These are phyloP conservation scores for Eruca vesicaria DNA, from an alignment of 441 rosid species.

Conservation along the genomic window DNA sequence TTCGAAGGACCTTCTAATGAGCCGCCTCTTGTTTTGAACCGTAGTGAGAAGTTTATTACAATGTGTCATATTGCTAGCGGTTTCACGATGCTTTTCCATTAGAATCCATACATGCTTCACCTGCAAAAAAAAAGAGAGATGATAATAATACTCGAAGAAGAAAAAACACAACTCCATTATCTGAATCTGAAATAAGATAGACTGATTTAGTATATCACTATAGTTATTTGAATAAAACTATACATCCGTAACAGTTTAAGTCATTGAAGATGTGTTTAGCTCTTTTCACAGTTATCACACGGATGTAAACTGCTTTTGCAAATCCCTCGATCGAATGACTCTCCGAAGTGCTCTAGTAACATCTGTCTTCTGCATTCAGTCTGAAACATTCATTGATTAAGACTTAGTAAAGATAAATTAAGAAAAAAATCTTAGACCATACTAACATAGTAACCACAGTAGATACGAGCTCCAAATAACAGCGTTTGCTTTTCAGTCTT, in stretches of 20 bases:
- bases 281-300: slow-evolving; percentile 81
- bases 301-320: slow-evolving; percentile 75
- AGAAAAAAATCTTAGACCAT: background rate
- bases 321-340: slow-evolving; percentile 55
- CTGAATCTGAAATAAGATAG: no score
- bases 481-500: background rate
- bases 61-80: slow-evolving; percentile 6
- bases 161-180: background rate
- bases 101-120: background rate
- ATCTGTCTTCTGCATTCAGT: slow-evolving; percentile 82
- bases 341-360: slow-evolving; percentile 85
- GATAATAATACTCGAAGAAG: background rate
- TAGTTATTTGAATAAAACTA: background rate
- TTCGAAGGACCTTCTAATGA: slow-evolving; percentile 12
- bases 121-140: background rate
- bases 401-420: background rate
- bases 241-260: background rate
- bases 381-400: slow-evolving; percentile 39
- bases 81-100: background rate
- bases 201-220: no score
- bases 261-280: slow-evolving; percentile 6
- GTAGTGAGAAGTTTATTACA: background rate
- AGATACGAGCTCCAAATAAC: background rate
- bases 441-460: background rate
- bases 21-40: background rate